Conservation (phyloP, 495 filamentous ascomycete genomes). For the Delitschia confertaspora region DNA sequence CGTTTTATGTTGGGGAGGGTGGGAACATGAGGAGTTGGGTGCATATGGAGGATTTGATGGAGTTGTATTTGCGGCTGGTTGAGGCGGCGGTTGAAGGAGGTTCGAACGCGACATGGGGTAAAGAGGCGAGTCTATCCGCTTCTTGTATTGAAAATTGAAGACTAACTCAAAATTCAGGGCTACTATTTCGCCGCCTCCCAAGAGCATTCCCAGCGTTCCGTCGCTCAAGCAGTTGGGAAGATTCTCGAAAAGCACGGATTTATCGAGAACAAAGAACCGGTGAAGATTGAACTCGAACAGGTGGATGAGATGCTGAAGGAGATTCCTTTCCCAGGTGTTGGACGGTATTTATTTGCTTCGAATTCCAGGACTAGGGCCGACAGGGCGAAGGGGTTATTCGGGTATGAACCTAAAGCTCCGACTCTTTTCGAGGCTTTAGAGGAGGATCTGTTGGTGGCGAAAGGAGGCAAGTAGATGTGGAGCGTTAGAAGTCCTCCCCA, state of each 20-base stretch:
- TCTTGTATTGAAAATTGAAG: not conserved
- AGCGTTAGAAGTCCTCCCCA: no score
- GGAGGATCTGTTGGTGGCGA: conserved; percentile 16
- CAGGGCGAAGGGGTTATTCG: conserved; percentile 18
- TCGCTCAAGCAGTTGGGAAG: conserved; percentile 13
- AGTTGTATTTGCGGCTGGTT: conserved; percentile 19
- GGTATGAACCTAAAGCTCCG: conserved; percentile 18
- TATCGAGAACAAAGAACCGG: conserved; percentile 14
- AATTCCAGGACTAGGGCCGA: conserved; percentile 25
- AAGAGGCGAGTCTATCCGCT: conserved; percentile 9
- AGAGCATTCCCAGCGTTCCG: conserved; percentile 18
- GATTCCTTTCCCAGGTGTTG: conserved; percentile 1
- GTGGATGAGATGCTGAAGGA: conserved; percentile 13
- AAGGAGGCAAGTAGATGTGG: no score
- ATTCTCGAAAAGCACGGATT: conserved; percentile 15
- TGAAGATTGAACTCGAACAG: conserved; percentile 4
- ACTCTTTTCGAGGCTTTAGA: conserved; percentile 19
- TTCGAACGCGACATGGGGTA: conserved; percentile 14
- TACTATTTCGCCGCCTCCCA: conserved; percentile 27
- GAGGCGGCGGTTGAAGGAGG: conserved; percentile 25
- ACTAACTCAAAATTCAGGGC: conserved; percentile 3
- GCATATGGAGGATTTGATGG: conserved; percentile 28
- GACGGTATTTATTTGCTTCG: conserved; percentile 24
- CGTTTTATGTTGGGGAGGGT: conserved; percentile 24
- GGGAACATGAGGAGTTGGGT: conserved; percentile 24